Evolutionary conservation across 768 basidiomycete species (phyloP).

Genomic region (Lentinula boryana): DNA sequence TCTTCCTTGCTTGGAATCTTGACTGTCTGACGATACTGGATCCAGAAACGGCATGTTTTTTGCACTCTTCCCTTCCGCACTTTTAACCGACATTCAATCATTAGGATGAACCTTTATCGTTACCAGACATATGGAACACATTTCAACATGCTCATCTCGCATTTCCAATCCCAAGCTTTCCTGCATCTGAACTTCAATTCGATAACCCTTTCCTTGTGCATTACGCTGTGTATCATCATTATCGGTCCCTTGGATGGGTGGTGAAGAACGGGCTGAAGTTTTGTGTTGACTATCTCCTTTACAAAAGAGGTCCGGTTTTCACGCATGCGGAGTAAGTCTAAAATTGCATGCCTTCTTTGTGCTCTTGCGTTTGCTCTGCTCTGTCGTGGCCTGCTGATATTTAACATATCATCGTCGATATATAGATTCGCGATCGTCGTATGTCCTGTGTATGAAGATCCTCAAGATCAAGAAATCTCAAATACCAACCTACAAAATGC

Average conservation of each 20-base stretch:
- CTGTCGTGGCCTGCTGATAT: not conserved
- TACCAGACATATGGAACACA: conserved; percentile 55
- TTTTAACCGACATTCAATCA: conserved; percentile 1
- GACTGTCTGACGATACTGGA: conserved; percentile 74
- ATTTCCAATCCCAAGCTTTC: conserved; percentile 26
- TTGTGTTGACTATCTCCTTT: conserved; percentile 91
- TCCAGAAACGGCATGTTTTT: conserved; percentile 51
- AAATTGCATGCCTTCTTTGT: not conserved
- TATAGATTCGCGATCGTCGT: conserved; percentile 85
- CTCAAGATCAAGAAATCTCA: conserved; percentile 60
- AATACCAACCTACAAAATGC: conserved; percentile 60
- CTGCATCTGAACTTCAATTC: conserved; percentile 37
- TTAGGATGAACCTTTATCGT: conserved; percentile 49
- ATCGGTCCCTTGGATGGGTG: conserved; percentile 94
- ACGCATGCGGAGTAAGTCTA: conserved; percentile 84
- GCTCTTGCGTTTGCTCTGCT: not conserved
- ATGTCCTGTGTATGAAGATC: conserved; percentile 86
- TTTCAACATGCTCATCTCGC: conserved; percentile 55
- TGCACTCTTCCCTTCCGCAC: conserved; percentile 4
- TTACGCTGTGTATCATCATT: conserved; percentile 92
- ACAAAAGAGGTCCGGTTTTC: conserved; percentile 93
- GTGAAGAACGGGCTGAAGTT: conserved; percentile 96
- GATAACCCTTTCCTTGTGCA: conserved; percentile 93
- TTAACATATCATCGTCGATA: not conserved
- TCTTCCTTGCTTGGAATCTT: conserved; percentile 80